Evolutionary conservation across 2,329 filamentous ascomycete genomes (phyloP).

Genomic region (Cryphonectria nitschkei): DNA sequence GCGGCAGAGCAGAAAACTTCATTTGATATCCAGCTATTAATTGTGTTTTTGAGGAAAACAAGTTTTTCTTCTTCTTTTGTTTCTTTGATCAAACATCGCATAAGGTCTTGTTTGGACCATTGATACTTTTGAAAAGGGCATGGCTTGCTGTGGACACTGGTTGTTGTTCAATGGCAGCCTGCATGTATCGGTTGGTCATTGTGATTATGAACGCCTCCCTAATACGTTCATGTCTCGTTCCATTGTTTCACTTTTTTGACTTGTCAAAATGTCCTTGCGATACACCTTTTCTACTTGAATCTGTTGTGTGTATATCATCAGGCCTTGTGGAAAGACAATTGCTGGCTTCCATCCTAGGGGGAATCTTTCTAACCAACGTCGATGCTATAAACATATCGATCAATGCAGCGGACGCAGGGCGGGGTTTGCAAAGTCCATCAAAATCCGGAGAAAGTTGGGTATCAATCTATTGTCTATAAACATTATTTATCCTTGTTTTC

Average conservation of each 20-base stretch:
- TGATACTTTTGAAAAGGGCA: neutral
- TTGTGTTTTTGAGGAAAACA: neutral
- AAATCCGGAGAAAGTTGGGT: neutral
- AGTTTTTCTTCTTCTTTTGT: neutral
- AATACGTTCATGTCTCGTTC: no score
- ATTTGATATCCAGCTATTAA: slow-evolving; percentile 1
- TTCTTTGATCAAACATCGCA: neutral
- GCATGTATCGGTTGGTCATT: no score
- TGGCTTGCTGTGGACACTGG: neutral
- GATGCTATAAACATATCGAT: neutral
- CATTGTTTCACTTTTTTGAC: no score
- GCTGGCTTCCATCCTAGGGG: no score
- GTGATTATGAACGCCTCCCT: no score
- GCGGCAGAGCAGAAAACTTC: neutral
- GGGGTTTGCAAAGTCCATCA: neutral
- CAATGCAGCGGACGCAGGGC: neutral
- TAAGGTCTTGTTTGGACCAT: neutral
- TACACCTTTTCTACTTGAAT: neutral
- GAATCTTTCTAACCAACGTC: no score
- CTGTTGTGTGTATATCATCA: neutral
- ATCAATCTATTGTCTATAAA: neutral
- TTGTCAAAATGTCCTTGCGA: no score
- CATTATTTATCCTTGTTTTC: neutral
- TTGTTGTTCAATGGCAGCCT: no score
- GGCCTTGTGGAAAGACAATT: no score